Evolutionary conservation across 2,329 filamentous ascomycete species (phyloP).

Genomic region (Lasiodiplodia citricola): DNA sequence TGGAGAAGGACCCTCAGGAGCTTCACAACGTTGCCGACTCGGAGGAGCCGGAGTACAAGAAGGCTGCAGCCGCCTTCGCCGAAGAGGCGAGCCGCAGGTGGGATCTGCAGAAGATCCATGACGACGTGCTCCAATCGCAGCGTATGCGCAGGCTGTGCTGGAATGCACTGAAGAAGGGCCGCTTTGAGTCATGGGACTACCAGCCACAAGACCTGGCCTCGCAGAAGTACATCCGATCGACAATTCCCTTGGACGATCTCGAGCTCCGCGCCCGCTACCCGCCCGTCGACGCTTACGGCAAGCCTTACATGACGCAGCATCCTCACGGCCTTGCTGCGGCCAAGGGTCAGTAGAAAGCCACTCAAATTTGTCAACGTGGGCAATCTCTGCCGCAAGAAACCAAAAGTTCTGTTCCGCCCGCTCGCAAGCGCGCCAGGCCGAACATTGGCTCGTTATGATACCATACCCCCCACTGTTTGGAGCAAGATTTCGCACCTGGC

Average conservation of each 20-base stretch:
- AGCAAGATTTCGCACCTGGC: conserved; percentile 13
- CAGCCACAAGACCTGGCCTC: conserved; percentile 74
- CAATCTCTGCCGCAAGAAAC: neutral
- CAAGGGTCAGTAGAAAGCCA: conserved; percentile 36
- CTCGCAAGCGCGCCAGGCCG: conserved; percentile 19
- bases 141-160: conserved; percentile 79
- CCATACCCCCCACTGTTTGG: conserved; percentile 11
- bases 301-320: conserved; percentile 38
- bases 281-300: conserved; percentile 53
- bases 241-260: conserved; percentile 79
- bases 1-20: conserved; percentile 76
- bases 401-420: neutral
- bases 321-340: conserved; percentile 44
- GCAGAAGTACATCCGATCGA: conserved; percentile 82
- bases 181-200: conserved; percentile 84
- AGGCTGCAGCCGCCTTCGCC: conserved; percentile 66
- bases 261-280: conserved; percentile 79
- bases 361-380: neutral
- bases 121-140: conserved; percentile 76
- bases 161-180: conserved; percentile 76
- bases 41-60: conserved; percentile 44
- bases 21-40: conserved; percentile 69
- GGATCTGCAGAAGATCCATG: conserved; percentile 80
- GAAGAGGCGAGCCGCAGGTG: conserved; percentile 76
- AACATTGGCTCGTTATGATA: conserved; percentile 2